Evolutionary conservation across 441 rosid genomes (phyloP).

Genomic region (Populus hybrid): DNA sequence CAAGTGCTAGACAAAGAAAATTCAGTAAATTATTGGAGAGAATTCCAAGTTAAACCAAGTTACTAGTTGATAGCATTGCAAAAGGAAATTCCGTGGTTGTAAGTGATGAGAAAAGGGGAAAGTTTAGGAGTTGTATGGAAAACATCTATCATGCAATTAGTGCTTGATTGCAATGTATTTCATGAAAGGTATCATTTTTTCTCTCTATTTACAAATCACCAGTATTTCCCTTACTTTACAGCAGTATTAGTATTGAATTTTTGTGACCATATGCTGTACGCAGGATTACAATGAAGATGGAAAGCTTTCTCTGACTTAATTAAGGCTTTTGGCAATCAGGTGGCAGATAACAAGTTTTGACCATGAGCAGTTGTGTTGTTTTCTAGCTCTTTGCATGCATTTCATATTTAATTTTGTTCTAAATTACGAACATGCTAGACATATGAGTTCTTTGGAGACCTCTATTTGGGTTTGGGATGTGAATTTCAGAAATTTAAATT

Average conservation of each 20-base stretch:
- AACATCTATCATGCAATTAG: too few relatives aligned
- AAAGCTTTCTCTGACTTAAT: slow-evolving; percentile 69
- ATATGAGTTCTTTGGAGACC: neutral
- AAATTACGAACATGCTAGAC: neutral
- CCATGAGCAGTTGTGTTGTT: neutral
- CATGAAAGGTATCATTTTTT: too few relatives aligned
- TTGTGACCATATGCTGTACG: slow-evolving; percentile 2
- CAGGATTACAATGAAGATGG: slow-evolving; percentile 93
- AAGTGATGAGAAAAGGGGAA: too few relatives aligned
- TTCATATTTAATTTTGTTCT: neutral
- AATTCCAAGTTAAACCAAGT: too few relatives aligned
- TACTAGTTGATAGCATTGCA: too few relatives aligned
- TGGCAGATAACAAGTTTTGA: slow-evolving; percentile 75
- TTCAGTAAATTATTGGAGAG: too few relatives aligned
- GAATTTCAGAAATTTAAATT: neutral
- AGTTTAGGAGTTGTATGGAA: too few relatives aligned
- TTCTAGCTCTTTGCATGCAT: neutral
- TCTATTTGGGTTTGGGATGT: neutral
- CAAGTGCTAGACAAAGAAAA: too few relatives aligned
- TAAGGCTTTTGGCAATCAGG: slow-evolving; percentile 76
- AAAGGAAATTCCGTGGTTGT: too few relatives aligned
- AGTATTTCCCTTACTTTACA: neutral
- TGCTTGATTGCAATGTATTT: too few relatives aligned
- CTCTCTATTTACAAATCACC: neutral
- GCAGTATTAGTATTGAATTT: neutral